A percentile compares a stretch with the other conserved stretches of the same genome.
Evolutionary conservation across 768 basidiomycete genomes (phyloP).

Genomic region (Podaxis sp.): DNA sequence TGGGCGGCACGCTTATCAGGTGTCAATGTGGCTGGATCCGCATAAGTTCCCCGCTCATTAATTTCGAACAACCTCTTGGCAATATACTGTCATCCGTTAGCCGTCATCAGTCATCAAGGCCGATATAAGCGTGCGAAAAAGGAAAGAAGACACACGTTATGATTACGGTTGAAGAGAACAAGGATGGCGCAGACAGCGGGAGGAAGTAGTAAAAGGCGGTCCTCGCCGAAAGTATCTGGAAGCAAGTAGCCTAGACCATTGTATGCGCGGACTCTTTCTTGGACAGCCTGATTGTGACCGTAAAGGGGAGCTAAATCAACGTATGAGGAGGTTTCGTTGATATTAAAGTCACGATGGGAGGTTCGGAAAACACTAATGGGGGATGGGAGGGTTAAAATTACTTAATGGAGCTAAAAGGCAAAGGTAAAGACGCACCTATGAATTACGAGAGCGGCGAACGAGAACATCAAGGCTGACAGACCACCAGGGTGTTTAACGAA

Average conservation of each 20-base stretch:
- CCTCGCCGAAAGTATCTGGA: slow-evolving; percentile 79
- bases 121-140: not conserved
- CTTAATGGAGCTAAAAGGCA: not conserved
- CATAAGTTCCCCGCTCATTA: slow-evolving; percentile 71
- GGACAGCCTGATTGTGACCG: slow-evolving; percentile 64
- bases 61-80: slow-evolving; percentile 75
- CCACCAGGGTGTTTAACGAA: slow-evolving; percentile 78
- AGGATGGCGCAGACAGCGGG: slow-evolving; percentile 74
- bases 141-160: slow-evolving; percentile 57
- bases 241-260: slow-evolving; percentile 66
- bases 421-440: slow-evolving; percentile 49
- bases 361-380: slow-evolving; percentile 76
- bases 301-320: slow-evolving; percentile 85
- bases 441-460: slow-evolving; percentile 81
- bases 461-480: slow-evolving; percentile 77
- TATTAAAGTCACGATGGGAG: slow-evolving; percentile 57
- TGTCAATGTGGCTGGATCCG: slow-evolving; percentile 50
- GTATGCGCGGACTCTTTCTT: slow-evolving; percentile 54
- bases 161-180: slow-evolving; percentile 88
- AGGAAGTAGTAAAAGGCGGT: slow-evolving; percentile 75
- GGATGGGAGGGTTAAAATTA: not conserved
- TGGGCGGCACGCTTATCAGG: slow-evolving; percentile 42
- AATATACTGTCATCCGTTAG: slow-evolving; percentile 56
- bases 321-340: slow-evolving; percentile 87
- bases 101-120: not conserved